Conservation (phyloP, 192 early-diverging fungal genomes). For the Linnemannia schmuckeri region DNA sequence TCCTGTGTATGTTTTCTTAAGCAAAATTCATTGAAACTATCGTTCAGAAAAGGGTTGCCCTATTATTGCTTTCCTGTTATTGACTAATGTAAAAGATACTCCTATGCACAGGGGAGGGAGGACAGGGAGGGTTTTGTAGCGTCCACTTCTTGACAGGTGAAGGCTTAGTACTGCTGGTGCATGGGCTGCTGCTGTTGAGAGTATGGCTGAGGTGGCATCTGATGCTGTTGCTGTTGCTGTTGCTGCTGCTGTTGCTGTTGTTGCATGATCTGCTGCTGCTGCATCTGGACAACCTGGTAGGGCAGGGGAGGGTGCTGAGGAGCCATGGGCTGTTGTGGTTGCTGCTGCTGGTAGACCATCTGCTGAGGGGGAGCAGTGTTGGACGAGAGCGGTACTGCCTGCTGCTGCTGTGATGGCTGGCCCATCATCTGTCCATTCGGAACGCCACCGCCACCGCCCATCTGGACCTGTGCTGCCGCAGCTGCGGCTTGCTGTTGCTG, state of each 20-base stretch:
- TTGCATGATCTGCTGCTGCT: constrained; percentile 29
- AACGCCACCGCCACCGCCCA: constrained; percentile 8
- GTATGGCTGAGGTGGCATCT: constrained; percentile 40
- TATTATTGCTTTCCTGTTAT: too few relatives aligned
- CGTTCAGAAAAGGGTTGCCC: too few relatives aligned
- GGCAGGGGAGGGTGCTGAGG: constrained; percentile 12
- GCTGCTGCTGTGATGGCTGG: constrained; percentile 24
- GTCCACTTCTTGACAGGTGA: neutral
- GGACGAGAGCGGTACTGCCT: neutral
- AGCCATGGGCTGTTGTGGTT: constrained; percentile 11
- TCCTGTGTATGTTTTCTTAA: too few relatives aligned
- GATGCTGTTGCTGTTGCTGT: constrained; percentile 44
- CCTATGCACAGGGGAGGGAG: too few relatives aligned
- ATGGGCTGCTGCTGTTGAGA: constrained; percentile 25
- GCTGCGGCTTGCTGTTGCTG: constrained; percentile 19
- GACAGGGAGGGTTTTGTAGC: neutral
- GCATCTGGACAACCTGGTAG: constrained; percentile 24
- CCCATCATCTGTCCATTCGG: constrained; percentile 43
- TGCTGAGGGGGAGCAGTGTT: constrained; percentile 25
- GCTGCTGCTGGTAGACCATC: constrained; percentile 25
- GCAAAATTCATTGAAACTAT: too few relatives aligned
- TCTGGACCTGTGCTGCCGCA: constrained; percentile 27
- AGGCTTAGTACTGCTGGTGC: constrained; percentile 15
- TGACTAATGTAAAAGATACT: too few relatives aligned
- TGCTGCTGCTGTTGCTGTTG: constrained; percentile 30